A percentile compares a stretch with the other conserved stretches of the same genome.
phyloP scores from a whole-genome alignment of 345 rosid genomes.

The Eucalyptus paniculata region DNA sequence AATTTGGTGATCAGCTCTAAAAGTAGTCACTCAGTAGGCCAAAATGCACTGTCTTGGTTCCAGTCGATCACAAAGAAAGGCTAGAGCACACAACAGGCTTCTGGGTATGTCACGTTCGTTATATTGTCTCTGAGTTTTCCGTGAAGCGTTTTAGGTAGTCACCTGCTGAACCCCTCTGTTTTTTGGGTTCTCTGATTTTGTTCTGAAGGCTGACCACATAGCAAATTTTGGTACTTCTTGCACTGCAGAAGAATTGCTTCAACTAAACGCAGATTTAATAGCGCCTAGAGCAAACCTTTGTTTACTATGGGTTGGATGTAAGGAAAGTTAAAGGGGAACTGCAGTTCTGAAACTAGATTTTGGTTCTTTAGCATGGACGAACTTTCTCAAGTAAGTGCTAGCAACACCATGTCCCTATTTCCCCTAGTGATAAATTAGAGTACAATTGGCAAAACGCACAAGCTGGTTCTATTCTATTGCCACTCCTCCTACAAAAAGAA shows the following conservation, averaged over 20 bases:
- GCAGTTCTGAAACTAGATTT: neutral
- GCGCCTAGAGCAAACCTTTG: neutral
- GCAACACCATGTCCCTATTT: neutral
- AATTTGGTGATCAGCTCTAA: conserved; percentile 5
- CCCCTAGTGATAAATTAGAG: neutral
- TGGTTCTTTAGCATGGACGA: neutral
- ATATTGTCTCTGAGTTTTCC: neutral
- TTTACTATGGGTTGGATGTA: neutral
- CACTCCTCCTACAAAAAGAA: neutral
- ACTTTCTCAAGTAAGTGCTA: neutral
- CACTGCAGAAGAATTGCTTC: neutral
- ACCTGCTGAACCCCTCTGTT: neutral
- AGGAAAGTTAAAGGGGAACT: neutral
- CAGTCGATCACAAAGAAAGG: conserved; percentile 17
- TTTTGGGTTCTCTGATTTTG: neutral
- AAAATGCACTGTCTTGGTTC: conserved; percentile 1
- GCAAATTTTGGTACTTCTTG: neutral
- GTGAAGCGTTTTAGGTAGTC: neutral
- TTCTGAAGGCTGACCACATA: neutral
- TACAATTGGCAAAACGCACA: neutral
- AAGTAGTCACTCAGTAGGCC: conserved; percentile 2
- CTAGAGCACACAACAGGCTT: conserved; percentile 82
- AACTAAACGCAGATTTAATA: neutral
- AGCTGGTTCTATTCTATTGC: neutral
- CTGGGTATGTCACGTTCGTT: conserved; percentile 35